A percentile compares a stretch with the other conserved stretches of the same genome.
Evolutionary conservation across 495 filamentous ascomycete genomes (phyloP).

Genomic region (Friedmanniomyces endolithicus): DNA sequence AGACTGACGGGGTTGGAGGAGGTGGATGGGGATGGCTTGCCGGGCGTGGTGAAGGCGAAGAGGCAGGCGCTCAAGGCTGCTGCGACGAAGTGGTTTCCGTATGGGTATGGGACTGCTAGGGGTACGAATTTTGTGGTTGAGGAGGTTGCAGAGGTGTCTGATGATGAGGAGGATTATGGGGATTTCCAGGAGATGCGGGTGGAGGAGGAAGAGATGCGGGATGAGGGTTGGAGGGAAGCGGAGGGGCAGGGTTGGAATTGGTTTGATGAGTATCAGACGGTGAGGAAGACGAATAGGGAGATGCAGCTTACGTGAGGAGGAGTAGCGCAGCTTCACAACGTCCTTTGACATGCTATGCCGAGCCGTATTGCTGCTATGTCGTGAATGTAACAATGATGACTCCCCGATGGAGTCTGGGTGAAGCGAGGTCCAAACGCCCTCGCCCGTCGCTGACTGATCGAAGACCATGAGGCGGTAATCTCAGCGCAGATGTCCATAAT

Average conservation of each 20-base stretch:
- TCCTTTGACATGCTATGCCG: too few species aligned
- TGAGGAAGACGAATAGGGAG: background rate
- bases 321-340: too few species aligned
- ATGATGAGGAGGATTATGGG: background rate
- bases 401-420: too few species aligned
- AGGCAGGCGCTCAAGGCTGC: background rate
- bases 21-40: background rate
- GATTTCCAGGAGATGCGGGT: background rate
- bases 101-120: background rate
- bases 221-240: background rate
- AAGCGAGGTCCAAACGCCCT: too few species aligned
- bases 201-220: background rate
- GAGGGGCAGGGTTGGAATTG: background rate
- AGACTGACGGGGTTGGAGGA: background rate
- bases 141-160: background rate
- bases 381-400: too few species aligned
- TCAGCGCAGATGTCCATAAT: too few species aligned
- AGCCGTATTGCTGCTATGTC: too few species aligned
- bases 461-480: too few species aligned
- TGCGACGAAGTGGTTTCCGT: background rate
- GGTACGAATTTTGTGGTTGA: background rate
- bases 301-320: too few species aligned
- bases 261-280: constrained; percentile 2
- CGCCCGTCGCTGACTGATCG: too few species aligned
- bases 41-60: background rate